A percentile compares a stretch with the other conserved stretches of the same genome.
Evolutionary conservation across 805 yeast species (phyloP).

Genomic region (Yarrowia divulgata): DNA sequence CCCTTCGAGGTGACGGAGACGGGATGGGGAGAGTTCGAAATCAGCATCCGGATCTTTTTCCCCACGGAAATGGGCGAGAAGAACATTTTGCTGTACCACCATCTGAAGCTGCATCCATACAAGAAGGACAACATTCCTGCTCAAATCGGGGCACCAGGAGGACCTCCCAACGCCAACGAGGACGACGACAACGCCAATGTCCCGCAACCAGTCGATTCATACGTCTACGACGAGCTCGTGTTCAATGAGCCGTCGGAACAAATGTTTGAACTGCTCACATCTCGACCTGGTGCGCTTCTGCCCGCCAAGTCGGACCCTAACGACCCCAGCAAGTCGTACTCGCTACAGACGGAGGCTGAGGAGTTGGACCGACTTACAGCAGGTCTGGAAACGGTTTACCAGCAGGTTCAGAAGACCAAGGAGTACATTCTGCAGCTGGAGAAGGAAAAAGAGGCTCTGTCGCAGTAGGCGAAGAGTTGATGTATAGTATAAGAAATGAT

Average conservation of each 20-base stretch:
- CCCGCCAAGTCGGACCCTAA: slow-evolving; percentile 49
- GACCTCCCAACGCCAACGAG: not conserved
- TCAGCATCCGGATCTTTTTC: slow-evolving; percentile 84
- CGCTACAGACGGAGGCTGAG: slow-evolving; percentile 66
- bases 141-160: slow-evolving; percentile 38
- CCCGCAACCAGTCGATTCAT: slow-evolving; percentile 59
- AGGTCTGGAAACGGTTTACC: slow-evolving; percentile 56
- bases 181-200: slow-evolving; percentile 42
- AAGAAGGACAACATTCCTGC: slow-evolving; percentile 45
- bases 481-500: slow-evolving; percentile 23
- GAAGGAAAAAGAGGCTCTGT: slow-evolving; percentile 44
- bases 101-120: slow-evolving; percentile 89
- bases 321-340: slow-evolving; percentile 45
- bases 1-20: slow-evolving; percentile 96
- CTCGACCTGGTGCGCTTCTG: slow-evolving; percentile 51
- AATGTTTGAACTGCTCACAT: slow-evolving; percentile 77
- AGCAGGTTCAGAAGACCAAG: slow-evolving; percentile 55
- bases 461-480: not conserved
- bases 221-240: slow-evolving; percentile 86
- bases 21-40: slow-evolving; percentile 99
- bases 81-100: slow-evolving; percentile 84
- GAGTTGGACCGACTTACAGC: slow-evolving; percentile 64
- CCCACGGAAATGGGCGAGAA: slow-evolving; percentile 88
- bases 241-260: slow-evolving; percentile 95
- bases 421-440: slow-evolving; percentile 51